These are phyloP conservation scores for Ciborinia camelliae DNA, from an alignment of 2,329 filamentous ascomycete species.

Conservation along the genomic window DNA sequence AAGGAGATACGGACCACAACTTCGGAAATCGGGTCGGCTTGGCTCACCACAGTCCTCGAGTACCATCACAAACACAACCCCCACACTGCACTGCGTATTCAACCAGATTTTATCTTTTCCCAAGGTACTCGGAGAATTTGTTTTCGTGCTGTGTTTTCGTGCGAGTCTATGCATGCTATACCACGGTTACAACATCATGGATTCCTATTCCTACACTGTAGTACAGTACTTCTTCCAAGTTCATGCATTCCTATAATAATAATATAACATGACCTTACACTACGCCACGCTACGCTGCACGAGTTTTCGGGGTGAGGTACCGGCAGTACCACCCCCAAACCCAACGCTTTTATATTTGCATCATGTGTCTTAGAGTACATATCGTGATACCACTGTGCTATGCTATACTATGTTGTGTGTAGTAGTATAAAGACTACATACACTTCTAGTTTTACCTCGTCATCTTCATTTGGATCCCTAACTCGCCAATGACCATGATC, in stretches of 20 bases:
- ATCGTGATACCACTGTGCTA: background rate
- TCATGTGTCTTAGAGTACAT: slow-evolving; percentile 8
- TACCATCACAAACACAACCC: background rate
- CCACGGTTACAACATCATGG: background rate
- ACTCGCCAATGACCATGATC: background rate
- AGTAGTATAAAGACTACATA: background rate
- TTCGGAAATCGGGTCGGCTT: slow-evolving; percentile 1
- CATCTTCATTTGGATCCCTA: no score
- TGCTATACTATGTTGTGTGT: background rate
- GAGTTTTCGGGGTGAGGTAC: background rate
- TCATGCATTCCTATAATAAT: background rate
- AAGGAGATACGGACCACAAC: background rate
- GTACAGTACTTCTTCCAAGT: background rate
- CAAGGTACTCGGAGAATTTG: background rate
- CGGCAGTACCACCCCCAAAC: background rate
- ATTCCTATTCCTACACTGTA: background rate
- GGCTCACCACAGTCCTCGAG: background rate
- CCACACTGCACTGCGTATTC: background rate
- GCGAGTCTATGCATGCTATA: background rate
- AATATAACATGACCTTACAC: background rate
- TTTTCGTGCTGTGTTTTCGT: background rate
- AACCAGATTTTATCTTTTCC: background rate
- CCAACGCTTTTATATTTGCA: slow-evolving; percentile 6
- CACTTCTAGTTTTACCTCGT: background rate
- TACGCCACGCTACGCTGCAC: no score